Base-by-base conservation (phyloP, 2,329 filamentous ascomycete genomes). In the Podosphaera fusca region DNA sequence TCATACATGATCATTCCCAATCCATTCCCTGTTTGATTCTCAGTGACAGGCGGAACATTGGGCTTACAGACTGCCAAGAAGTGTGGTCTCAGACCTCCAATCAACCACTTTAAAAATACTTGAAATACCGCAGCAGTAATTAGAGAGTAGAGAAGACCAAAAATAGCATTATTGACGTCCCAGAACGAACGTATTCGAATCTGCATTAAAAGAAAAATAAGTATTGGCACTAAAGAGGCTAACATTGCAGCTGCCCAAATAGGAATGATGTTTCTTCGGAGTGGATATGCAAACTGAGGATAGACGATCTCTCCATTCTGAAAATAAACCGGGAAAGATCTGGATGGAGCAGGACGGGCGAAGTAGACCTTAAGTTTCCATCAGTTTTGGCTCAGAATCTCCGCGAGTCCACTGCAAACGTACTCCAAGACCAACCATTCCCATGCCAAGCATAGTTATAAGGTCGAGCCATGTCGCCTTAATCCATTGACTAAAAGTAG, bases 81-180 rank as follows among this genome's bases (percentile, higher is more conserved):
- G 67, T 85, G 80, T 0, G 83, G 83, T n/a, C 82, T 75, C 29
- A 84, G 70, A 12, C 82, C 83, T 12, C 84, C 84, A 60, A 87
- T 85, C 47, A 87, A 75, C 75, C 77, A 82, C 69, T 87, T 87
- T 66, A 87, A 64, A 64, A 86, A 82, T 61, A 87, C 82, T 64
- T 87, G 84, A 70, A 87, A 85, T 55, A 87, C 78, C n/a, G 82
- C 80, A 2, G 81, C 81, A 4, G 75, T 73, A 69, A 86, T 84
- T 60, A 86, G 74, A 0, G 78, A 74, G 71, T 87, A 87, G 0
- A 86, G 69, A 0, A 87, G 75, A 12, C 83, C 84, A 53, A 85
- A 74, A 54, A 81, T 71, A 50, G 77, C 82, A 65, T 87, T 87
- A 71, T 86, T 86, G 64, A 79, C 71, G 57, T 82, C 80, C 80